Conservation (phyloP, 2,329 filamentous ascomycete species). For the Phyllosticta citriasiana region DNA sequence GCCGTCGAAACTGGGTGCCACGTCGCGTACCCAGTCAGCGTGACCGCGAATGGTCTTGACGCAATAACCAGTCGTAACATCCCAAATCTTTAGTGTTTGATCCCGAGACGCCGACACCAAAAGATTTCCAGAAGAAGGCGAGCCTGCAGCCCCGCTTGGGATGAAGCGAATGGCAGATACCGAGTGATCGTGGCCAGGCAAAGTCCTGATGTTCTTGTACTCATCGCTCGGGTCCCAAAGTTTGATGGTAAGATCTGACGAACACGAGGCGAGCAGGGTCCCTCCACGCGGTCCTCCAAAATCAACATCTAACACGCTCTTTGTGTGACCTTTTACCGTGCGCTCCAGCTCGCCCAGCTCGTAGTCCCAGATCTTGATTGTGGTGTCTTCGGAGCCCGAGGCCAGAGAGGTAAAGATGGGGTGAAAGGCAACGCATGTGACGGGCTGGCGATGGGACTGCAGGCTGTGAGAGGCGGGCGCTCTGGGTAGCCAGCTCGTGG, state of each 20-base stretch:
- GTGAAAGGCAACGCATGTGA: constrained; percentile 87
- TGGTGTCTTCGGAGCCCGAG: constrained; percentile 83
- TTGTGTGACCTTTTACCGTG: constrained; percentile 87
- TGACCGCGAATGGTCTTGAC: constrained; percentile 84
- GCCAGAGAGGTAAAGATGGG: constrained; percentile 84
- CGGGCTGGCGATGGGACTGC: constrained; percentile 68
- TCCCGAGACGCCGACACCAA: constrained; percentile 81
- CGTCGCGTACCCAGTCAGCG: constrained; percentile 82
- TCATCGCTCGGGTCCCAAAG: constrained; percentile 87
- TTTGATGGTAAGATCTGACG: constrained; percentile 85
- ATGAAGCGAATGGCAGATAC: constrained; percentile 84
- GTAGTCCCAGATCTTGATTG: constrained; percentile 97
- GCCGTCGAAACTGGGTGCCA: constrained; percentile 73
- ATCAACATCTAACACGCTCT: constrained; percentile 77
- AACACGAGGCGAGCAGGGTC: constrained; percentile 73
- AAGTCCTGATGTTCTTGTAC: constrained; percentile 88
- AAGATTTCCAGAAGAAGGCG: constrained; percentile 70
- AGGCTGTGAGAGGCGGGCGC: constrained; percentile 72
- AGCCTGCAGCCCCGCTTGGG: constrained; percentile 68
- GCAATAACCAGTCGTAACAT: constrained; percentile 86
- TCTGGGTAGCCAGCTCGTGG: constrained; percentile 75
- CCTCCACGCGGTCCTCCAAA: constrained; percentile 77
- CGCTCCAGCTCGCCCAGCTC: constrained; percentile 82
- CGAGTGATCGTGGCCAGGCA: constrained; percentile 86
- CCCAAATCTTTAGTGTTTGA: constrained; percentile 79